phyloP scores from a whole-genome alignment of 2,329 filamentous ascomycete species.

The Setomelanomma holmii region DNA sequence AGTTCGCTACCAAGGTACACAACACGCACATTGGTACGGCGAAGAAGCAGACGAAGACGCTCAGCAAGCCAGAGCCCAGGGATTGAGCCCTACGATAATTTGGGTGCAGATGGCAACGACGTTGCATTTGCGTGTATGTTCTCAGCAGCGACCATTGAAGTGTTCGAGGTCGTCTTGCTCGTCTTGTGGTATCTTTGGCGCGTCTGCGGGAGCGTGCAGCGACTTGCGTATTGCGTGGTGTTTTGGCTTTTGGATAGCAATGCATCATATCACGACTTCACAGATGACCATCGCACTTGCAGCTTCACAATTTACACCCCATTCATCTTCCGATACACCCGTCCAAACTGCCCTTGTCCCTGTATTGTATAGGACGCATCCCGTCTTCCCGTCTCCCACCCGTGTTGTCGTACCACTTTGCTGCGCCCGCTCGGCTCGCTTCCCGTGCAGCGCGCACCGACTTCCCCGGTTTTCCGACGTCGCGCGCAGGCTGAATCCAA shows the following conservation, averaged over 20 bases:
- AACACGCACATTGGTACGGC: slow-evolving; percentile 93
- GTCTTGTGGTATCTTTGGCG: background rate
- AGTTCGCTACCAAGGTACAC: slow-evolving; percentile 94
- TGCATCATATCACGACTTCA: background rate
- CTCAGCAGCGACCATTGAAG: slow-evolving; percentile 20
- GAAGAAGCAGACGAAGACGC: slow-evolving; percentile 72
- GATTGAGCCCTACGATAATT: no score
- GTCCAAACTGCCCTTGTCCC: no score
- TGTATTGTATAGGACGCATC: background rate
- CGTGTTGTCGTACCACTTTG: background rate
- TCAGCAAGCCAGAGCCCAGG: background rate
- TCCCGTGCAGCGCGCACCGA: background rate
- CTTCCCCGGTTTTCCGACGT: background rate
- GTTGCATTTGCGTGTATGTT: slow-evolving; percentile 1
- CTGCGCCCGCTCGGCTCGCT: background rate
- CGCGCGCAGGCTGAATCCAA: background rate
- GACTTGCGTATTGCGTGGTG: background rate
- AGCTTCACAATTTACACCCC: no score
- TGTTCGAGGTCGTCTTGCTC: slow-evolving; percentile 25
- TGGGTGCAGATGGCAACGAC: background rate
- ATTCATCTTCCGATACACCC: no score
- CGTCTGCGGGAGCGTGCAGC: background rate
- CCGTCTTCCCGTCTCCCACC: background rate
- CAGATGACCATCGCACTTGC: background rate
- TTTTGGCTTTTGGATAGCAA: background rate